These are phyloP conservation scores for Cercospora sp. DNA, from an alignment of 2,329 filamentous ascomycete genomes.

Conservation along the genomic window DNA sequence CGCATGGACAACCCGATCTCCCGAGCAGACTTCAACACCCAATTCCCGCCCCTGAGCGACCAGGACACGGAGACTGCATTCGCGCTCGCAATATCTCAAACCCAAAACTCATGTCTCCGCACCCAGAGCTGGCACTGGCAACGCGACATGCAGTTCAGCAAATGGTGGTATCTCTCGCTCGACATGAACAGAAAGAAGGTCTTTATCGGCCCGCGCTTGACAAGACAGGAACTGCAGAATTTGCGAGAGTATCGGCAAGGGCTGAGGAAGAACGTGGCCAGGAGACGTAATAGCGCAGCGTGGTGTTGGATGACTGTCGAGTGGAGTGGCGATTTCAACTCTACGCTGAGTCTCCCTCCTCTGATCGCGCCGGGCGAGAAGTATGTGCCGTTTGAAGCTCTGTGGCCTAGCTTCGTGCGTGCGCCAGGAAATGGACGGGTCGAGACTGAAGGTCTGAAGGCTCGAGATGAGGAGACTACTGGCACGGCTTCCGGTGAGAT, in stretches of 20 bases:
- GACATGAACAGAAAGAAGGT: not conserved
- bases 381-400: not conserved
- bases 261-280: not conserved
- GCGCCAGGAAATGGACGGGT: not conserved
- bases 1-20: not conserved
- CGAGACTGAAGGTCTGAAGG: not conserved
- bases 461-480: not conserved
- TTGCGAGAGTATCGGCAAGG: not conserved
- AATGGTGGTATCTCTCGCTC: not conserved
- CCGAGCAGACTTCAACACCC: not conserved
- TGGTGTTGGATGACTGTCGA: not conserved
- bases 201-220: not conserved
- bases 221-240: not conserved
- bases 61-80: not conserved
- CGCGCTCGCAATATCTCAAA: not conserved
- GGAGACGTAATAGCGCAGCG: not conserved
- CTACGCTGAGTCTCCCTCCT: not conserved
- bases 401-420: not conserved
- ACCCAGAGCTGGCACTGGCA: not conserved
- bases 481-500: not conserved
- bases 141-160: not conserved
- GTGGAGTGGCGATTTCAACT: conserved; percentile 11
- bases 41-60: not conserved
- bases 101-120: not conserved
- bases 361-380: not conserved